Percentiles rank a stretch among this genome's conserved stretches.
phyloP scores from a whole-genome alignment of 345 rosid species.

The Eucalyptus fibrosa region DNA sequence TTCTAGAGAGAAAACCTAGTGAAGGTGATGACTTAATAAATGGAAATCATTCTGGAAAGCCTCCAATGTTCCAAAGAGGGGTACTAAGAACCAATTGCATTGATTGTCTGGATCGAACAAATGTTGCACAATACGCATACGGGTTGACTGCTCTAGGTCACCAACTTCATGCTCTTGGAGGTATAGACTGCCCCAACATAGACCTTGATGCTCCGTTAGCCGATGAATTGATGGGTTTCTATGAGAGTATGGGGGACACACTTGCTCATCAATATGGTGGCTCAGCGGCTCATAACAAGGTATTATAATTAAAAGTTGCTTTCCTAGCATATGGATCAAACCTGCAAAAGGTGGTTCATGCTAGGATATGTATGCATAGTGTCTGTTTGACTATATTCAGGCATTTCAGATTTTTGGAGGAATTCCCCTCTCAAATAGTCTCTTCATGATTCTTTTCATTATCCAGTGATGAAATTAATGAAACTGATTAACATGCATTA shows the following conservation, averaged over 20 bases:
- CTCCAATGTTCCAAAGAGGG: slow-evolving; percentile 63
- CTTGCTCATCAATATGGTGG: slow-evolving; percentile 89
- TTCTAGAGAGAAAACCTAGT: slow-evolving; percentile 23
- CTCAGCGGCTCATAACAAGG: slow-evolving; percentile 90
- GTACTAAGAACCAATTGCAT: slow-evolving; percentile 97
- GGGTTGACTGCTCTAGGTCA: slow-evolving; percentile 93
- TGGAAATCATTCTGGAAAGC: slow-evolving; percentile 39
- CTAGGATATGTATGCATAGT: not conserved
- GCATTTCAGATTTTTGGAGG: not conserved
- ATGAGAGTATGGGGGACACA: slow-evolving; percentile 86
- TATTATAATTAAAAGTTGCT: not conserved
- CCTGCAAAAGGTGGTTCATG: not conserved
- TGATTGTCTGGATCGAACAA: slow-evolving; percentile 98
- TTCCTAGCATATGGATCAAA: not conserved
- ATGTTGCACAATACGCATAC: slow-evolving; percentile 96
- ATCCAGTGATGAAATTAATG: not conserved
- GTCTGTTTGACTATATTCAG: not conserved
- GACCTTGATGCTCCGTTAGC: slow-evolving; percentile 82
- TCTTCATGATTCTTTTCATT: not conserved
- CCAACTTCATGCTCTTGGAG: slow-evolving; percentile 80
- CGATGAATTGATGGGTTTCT: slow-evolving; percentile 71
- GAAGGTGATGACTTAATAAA: slow-evolving; percentile 24
- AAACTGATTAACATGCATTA: not conserved
- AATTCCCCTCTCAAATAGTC: not conserved
- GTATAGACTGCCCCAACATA: slow-evolving; percentile 47